A percentile compares a stretch with the other conserved stretches of the same genome.
phyloP scores from a whole-genome alignment of 352 stramenopile species.

The Phytophthora cryptogea region DNA sequence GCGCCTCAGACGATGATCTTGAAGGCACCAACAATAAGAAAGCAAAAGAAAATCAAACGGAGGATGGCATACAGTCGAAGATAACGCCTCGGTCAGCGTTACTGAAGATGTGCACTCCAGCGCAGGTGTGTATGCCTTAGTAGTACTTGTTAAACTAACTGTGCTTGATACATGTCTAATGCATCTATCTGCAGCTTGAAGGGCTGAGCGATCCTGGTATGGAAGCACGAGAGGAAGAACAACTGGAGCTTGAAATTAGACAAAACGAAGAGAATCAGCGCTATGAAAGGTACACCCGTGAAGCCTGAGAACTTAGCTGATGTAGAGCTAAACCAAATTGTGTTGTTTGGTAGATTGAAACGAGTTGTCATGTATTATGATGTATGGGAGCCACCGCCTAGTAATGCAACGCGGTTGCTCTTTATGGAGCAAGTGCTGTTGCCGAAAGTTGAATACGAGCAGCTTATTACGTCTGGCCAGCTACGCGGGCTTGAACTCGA shows the following conservation, averaged over 20 bases:
- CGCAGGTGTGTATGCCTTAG: slow-evolving; percentile 33
- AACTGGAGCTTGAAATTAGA: slow-evolving; percentile 47
- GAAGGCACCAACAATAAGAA: slow-evolving; percentile 17
- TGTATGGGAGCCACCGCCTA: slow-evolving; percentile 87
- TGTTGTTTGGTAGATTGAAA: slow-evolving; percentile 51
- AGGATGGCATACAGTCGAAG: slow-evolving; percentile 24
- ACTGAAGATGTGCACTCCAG: slow-evolving; percentile 51
- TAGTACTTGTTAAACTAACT: background rate
- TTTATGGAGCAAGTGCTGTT: slow-evolving; percentile 90
- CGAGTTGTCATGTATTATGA: slow-evolving; percentile 84
- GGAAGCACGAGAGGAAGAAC: slow-evolving; percentile 49
- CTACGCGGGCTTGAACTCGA: slow-evolving; percentile 80
- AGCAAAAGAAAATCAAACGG: slow-evolving; percentile 11
- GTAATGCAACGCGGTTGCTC: slow-evolving; percentile 63
- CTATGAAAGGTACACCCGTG: slow-evolving; percentile 50
- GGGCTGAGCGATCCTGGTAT: slow-evolving; percentile 49
- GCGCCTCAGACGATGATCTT: slow-evolving; percentile 29
- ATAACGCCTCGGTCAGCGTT: slow-evolving; percentile 56
- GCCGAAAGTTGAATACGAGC: slow-evolving; percentile 72
- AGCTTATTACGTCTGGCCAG: slow-evolving; percentile 62
- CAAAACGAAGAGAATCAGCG: slow-evolving; percentile 53
- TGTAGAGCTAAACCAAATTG: background rate
- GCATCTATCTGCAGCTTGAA: slow-evolving; percentile 39
- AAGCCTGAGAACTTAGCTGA: background rate
- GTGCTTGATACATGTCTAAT: slow-evolving; percentile 5